Conservation (phyloP, 345 rosid species). For the Melaleuca quinquenervia region DNA sequence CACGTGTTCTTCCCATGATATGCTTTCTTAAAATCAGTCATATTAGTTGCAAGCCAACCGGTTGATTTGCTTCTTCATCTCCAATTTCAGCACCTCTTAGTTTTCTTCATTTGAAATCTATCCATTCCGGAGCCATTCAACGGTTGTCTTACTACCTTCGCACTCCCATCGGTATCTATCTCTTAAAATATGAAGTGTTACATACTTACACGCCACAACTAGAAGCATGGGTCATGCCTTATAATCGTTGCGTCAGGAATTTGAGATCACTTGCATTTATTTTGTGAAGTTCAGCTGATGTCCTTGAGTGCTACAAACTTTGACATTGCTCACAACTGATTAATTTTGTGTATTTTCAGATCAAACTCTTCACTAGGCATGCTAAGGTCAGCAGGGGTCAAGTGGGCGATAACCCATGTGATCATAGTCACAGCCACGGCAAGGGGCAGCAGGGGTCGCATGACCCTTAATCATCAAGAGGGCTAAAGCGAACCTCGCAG, state of each 20-base stretch:
- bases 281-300: not conserved
- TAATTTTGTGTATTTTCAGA: not conserved
- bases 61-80: not conserved
- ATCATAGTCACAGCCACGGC: not conserved
- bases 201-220: no score
- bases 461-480: rapidly evolving
- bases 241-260: not conserved
- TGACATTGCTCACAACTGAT: not conserved
- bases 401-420: not conserved
- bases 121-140: not conserved
- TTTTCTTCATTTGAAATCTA: not conserved
- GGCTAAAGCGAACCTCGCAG: rapidly evolving
- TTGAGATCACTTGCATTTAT: not conserved
- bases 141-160: no score
- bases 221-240: no score
- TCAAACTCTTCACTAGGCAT: not conserved
- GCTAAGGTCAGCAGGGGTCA: not conserved
- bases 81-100: not conserved
- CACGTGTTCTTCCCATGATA: not conserved
- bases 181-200: not conserved
- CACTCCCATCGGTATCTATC: not conserved
- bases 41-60: not conserved
- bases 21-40: not conserved
- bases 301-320: not conserved
- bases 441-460: not conserved